phyloP scores from a whole-genome alignment of 2,329 filamentous ascomycete species.

The Microcyclospora tardicrescens region DNA sequence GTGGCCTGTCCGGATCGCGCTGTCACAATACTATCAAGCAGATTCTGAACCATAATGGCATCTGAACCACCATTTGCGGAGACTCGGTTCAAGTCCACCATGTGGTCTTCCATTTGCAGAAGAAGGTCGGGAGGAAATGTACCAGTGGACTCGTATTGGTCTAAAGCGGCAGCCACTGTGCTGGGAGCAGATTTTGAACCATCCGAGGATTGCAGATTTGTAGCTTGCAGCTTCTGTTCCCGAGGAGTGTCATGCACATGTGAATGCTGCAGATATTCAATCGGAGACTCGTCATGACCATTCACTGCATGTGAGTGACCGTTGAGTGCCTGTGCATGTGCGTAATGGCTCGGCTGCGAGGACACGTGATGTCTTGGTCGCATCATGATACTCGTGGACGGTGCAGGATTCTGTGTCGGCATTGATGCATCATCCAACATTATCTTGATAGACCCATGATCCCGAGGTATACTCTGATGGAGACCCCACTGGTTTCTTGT shows the following conservation, averaged over 20 bases:
- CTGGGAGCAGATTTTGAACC: too few species aligned
- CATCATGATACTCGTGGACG: slow-evolving; percentile 1
- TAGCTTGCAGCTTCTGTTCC: slow-evolving; percentile 15
- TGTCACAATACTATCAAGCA: slow-evolving; percentile 20
- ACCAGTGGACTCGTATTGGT: slow-evolving; percentile 20
- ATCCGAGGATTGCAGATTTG: slow-evolving; percentile 5
- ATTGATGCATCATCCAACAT: slow-evolving; percentile 20
- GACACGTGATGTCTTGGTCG: background rate
- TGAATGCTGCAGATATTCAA: slow-evolving; percentile 2
- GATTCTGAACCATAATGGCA: slow-evolving; percentile 21
- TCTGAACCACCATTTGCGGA: slow-evolving; percentile 23
- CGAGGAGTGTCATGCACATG: slow-evolving; percentile 17
- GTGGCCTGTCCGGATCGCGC: slow-evolving; percentile 7
- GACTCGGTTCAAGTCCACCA: slow-evolving; percentile 18
- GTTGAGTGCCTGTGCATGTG: background rate
- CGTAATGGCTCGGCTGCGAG: background rate
- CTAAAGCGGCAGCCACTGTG: slow-evolving; percentile 12
- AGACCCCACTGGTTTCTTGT: slow-evolving; percentile 16
- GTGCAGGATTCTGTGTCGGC: background rate
- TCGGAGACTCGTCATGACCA: slow-evolving; percentile 1
- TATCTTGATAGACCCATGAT: slow-evolving; percentile 23
- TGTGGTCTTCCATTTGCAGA: slow-evolving; percentile 19
- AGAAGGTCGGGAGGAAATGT: slow-evolving; percentile 21
- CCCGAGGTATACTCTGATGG: slow-evolving; percentile 7
- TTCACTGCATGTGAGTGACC: background rate